Evolutionary conservation across 345 rosid genomes (phyloP).

Genomic region (Citrus inodora): DNA sequence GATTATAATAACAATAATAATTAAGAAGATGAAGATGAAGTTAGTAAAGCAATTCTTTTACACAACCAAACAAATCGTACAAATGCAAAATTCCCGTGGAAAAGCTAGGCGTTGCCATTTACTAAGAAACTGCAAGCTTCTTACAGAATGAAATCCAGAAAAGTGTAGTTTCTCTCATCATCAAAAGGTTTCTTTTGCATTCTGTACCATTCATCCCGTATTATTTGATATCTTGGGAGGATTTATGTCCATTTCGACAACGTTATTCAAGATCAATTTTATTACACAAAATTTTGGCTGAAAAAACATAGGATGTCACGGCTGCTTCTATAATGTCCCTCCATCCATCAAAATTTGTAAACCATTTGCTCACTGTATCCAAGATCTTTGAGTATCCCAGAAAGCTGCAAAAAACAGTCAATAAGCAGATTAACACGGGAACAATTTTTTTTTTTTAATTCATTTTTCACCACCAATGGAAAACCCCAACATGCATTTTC

Average conservation of each 20-base stretch:
- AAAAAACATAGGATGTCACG: not conserved
- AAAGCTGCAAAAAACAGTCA: constrained; percentile 48
- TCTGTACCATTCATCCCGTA: not conserved
- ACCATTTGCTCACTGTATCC: constrained; percentile 91
- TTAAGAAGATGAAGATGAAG: no score
- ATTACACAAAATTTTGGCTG: constrained; percentile 22
- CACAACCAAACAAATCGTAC: not conserved
- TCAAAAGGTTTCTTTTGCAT: not conserved
- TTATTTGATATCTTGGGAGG: constrained; percentile 17
- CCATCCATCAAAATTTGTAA: constrained; percentile 65
- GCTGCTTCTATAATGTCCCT: not conserved
- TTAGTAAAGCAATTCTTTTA: no score
- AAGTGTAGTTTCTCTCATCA: not conserved
- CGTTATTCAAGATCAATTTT: not conserved
- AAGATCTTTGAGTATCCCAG: constrained; percentile 79
- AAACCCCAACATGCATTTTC: not conserved
- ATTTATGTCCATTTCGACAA: not conserved
- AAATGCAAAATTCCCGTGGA: no score
- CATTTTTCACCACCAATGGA: not conserved
- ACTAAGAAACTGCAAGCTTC: not conserved
- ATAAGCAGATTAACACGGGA: not conserved
- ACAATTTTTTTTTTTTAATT: not conserved
- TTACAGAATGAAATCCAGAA: not conserved
- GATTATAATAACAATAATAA: no score
- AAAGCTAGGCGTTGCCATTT: not conserved